Evolutionary conservation across 768 basidiomycete genomes (phyloP), one percentile per base, ranked within the genome.

Genomic region (Lanmaoa pseudosensibilis): DNA sequence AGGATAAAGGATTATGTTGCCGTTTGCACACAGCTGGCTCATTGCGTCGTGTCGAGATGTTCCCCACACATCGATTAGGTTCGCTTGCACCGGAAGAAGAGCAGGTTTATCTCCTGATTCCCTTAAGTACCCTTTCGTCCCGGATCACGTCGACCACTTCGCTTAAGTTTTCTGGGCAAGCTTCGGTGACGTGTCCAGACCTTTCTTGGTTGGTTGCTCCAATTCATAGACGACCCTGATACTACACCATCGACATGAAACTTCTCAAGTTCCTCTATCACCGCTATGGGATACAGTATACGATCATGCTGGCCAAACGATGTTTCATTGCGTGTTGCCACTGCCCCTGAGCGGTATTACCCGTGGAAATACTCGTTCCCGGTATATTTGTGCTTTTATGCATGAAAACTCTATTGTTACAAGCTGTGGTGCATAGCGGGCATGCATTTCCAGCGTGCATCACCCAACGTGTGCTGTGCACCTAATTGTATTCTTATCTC

Each of bases 341-440:
- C 59, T 57, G 66, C 63, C 63, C 66, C 69, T 65, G 63, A 65
- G 57, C 63, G 61, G 61, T 59, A 63, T 67, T 64, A 69, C 61
- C 62, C 57, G 52, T 59, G 57, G 62, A 58, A 54, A 58, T 44
- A 25, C 21, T 37, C 21, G 19, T 52, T 30, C 38, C 50, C 15
- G 44, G 48, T 59, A 60, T 65, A 46, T 56, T 30, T 45, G 52
- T 50, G 25, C 39, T 52, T 40, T 41, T 44, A 32, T 46, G n/a
- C 50, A 41, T 52, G 58, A 54, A 65, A 69, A 52, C 55, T 59
- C 43, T 63, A 65, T 68, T 54, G 51, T 47, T 46, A 55, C 52
- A 44, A 59, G 52, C 61, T 55, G 60, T 67, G 61, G 56, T 58
- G 46, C 54, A 57, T 47, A 58, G 58, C 58, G 53, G 52, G 36